Percentiles rank a stretch among this genome's conserved stretches.
phyloP scores from a whole-genome alignment of 441 rosid genomes.

The Capsella rubella region DNA sequence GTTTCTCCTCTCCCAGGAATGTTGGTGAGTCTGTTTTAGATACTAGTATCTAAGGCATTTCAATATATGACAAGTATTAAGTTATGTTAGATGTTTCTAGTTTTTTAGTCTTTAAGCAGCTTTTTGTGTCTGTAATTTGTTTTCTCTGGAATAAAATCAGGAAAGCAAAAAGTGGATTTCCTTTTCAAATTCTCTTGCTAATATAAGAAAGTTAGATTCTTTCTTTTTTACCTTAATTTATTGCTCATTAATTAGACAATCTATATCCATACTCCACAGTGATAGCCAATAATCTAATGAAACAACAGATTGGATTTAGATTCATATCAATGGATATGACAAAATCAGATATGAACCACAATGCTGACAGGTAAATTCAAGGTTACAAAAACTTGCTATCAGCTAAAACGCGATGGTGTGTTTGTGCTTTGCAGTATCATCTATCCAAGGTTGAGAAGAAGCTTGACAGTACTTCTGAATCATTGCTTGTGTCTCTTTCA shows the following conservation, averaged over 20 bases:
- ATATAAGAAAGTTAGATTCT: conserved; percentile 27
- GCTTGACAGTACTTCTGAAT: conserved; percentile 57
- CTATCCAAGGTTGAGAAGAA: conserved; percentile 46
- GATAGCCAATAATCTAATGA: not conserved
- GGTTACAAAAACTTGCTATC: not conserved
- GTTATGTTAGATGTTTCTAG: conserved; percentile 42
- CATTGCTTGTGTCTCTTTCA: conserved; percentile 68
- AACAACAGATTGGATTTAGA: not conserved
- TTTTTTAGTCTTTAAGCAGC: conserved; percentile 34
- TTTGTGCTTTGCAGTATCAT: conserved; percentile 47
- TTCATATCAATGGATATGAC: not conserved
- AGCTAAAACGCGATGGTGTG: conserved; percentile 7
- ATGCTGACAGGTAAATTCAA: not conserved
- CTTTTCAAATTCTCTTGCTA: conserved; percentile 25
- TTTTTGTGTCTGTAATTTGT: conserved; percentile 35
- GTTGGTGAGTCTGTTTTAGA: conserved; percentile 50
- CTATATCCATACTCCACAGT: not conserved
- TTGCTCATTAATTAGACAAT: conserved; percentile 1
- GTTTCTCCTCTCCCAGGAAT: conserved; percentile 58
- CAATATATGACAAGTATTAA: conserved; percentile 4
- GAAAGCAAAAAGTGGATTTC: conserved; percentile 29
- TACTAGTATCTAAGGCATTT: conserved; percentile 39
- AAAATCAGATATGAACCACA: conserved; percentile 13
- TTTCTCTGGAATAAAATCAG: conserved; percentile 33
- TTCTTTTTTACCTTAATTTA: not conserved